Evolutionary conservation across 768 basidiomycete species (phyloP).

Genomic region (Boletus rex-veris): DNA sequence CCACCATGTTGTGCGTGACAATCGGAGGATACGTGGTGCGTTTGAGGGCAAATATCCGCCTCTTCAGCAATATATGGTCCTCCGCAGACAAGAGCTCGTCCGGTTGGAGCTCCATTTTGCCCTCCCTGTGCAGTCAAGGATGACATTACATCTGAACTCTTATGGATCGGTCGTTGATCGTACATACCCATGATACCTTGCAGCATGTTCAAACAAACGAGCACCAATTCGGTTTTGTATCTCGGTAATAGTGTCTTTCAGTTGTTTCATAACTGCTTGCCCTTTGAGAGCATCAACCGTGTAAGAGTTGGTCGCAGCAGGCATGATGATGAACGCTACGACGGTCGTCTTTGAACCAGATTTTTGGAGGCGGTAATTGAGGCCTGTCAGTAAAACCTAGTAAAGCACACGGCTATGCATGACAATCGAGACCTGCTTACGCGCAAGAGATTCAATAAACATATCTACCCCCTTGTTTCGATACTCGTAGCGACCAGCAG

Average conservation of each 20-base stretch:
- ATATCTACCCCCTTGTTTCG: slow-evolving; percentile 99
- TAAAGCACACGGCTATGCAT: background rate
- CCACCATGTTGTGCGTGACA: slow-evolving; percentile 98
- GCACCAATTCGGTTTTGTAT: slow-evolving; percentile 92
- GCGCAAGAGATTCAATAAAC: slow-evolving; percentile 97
- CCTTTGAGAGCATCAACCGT: slow-evolving; percentile 96
- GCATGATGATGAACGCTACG: slow-evolving; percentile 99
- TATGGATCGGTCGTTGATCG: background rate
- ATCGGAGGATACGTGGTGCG: slow-evolving; percentile 93
- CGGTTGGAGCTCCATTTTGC: slow-evolving; percentile 69
- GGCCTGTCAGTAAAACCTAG: slow-evolving; percentile 26
- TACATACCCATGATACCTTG: slow-evolving; percentile 83
- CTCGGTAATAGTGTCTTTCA: slow-evolving; percentile 93
- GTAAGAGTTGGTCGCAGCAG: slow-evolving; percentile 92
- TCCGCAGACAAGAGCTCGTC: slow-evolving; percentile 81
- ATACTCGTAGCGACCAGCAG: slow-evolving; percentile 98
- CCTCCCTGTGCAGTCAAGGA: slow-evolving; percentile 46
- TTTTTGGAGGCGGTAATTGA: slow-evolving; percentile 62
- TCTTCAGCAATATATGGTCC: slow-evolving; percentile 92
- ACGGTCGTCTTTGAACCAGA: slow-evolving; percentile 74
- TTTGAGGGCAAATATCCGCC: slow-evolving; percentile 94
- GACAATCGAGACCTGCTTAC: slow-evolving; percentile 39
- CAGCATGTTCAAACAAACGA: slow-evolving; percentile 90
- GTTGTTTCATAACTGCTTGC: slow-evolving; percentile 95
- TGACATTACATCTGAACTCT: background rate